Evolutionary conservation across 352 stramenopile genomes (phyloP).

Genomic region (Phytopythium delawarense): DNA sequence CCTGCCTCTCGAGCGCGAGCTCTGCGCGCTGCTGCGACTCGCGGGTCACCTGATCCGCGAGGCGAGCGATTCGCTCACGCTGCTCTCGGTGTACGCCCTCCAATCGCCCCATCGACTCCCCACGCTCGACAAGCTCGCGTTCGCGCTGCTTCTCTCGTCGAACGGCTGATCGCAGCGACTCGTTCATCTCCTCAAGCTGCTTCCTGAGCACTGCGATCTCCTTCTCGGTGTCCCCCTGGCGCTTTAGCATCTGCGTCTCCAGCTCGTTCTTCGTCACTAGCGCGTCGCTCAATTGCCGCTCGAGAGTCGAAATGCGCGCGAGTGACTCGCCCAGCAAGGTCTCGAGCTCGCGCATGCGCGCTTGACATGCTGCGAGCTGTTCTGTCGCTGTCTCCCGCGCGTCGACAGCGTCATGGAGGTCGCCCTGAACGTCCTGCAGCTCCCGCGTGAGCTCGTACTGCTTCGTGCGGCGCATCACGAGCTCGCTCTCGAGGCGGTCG

Average conservation of each 20-base stretch:
- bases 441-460: constrained; percentile 78
- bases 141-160: constrained; percentile 38
- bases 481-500: constrained; percentile 62
- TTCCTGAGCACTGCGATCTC: constrained; percentile 32
- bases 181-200: constrained; percentile 49
- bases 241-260: constrained; percentile 26
- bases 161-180: constrained; percentile 22
- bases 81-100: constrained; percentile 36
- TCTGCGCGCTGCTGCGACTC: constrained; percentile 45
- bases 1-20: constrained; percentile 41
- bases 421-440: constrained; percentile 54
- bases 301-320: constrained; percentile 18
- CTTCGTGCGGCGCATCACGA: constrained; percentile 68
- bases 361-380: constrained; percentile 34
- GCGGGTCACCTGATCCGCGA: constrained; percentile 47
- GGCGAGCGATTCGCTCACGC: constrained; percentile 46
- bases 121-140: constrained; percentile 31
- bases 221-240: constrained; percentile 12
- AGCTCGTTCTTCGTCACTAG: constrained; percentile 18
- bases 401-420: constrained; percentile 36
- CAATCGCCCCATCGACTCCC: constrained; percentile 25
- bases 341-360: constrained; percentile 64
- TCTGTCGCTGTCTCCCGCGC: constrained; percentile 36
- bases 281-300: not conserved
- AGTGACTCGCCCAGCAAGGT: constrained; percentile 50